These are phyloP conservation scores for Brassica incana DNA, from an alignment of 345 rosid species.

Conservation along the genomic window DNA sequence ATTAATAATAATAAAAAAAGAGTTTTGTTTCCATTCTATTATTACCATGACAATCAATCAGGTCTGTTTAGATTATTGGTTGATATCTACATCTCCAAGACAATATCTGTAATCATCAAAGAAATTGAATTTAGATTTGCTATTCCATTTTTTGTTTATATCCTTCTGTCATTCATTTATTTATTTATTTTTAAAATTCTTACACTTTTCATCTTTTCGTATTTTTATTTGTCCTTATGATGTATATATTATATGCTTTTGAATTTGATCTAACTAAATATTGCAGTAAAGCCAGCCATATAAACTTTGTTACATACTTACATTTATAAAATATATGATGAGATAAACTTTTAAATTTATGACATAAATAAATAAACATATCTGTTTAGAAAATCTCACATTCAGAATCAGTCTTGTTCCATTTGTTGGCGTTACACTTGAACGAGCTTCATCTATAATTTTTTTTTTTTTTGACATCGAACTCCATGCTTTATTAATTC, in stretches of 20 bases:
- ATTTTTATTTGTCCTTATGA: slow-evolving; percentile 21
- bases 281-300: slow-evolving; percentile 21
- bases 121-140: slow-evolving; percentile 16
- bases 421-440: slow-evolving; percentile 55
- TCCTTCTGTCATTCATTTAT: neutral
- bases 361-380: neutral
- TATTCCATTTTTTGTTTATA: neutral
- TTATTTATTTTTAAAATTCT: neutral
- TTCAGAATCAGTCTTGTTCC: slow-evolving; percentile 88
- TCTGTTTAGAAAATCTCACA: slow-evolving; percentile 47
- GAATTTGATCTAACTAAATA: slow-evolving; percentile 20
- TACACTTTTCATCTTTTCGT: slow-evolving; percentile 21
- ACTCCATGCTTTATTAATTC: too few species aligned
- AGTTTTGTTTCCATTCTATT: neutral
- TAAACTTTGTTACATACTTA: neutral
- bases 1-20: neutral
- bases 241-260: slow-evolving; percentile 31
- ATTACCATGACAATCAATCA: slow-evolving; percentile 37
- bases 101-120: slow-evolving; percentile 65
- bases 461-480: neutral
- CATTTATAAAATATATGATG: neutral
- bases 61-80: slow-evolving; percentile 35
- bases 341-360: neutral
- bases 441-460: slow-evolving; percentile 27
- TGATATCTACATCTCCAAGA: slow-evolving; percentile 64